These are phyloP conservation scores for Saccharum officinarum DNA, from an alignment of 176 grass and related monocot genomes.

Conservation along the genomic window DNA sequence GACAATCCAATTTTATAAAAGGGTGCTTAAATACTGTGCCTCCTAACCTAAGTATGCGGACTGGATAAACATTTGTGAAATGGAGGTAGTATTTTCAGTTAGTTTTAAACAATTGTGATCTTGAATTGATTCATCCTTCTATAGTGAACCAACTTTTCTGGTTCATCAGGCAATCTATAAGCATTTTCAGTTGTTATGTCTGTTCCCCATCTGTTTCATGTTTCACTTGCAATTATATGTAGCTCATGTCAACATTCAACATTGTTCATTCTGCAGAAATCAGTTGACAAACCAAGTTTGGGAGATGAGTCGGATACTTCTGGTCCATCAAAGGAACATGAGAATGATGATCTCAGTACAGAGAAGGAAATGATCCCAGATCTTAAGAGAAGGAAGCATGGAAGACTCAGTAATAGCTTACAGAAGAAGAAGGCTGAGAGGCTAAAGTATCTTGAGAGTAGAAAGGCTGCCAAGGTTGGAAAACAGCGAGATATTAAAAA, in stretches of 20 bases:
- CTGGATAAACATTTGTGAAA: not conserved
- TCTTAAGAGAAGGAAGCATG: slow-evolving; percentile 30
- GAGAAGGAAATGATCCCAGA: slow-evolving; percentile 11
- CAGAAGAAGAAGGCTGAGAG: slow-evolving; percentile 37
- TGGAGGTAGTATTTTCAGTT: not conserved
- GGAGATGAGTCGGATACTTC: slow-evolving; percentile 26
- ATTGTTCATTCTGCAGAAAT: slow-evolving; percentile 36
- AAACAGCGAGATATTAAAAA: slow-evolving; percentile 33
- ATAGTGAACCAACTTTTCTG: slow-evolving; percentile 7
- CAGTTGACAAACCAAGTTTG: not conserved
- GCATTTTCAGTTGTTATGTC: slow-evolving; percentile 4
- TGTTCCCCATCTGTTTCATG: not conserved
- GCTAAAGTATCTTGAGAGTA: slow-evolving; percentile 11
- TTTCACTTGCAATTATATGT: not conserved
- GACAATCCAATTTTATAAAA: not conserved
- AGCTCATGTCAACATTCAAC: slow-evolving; percentile 12
- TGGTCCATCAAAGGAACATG: slow-evolving; percentile 37
- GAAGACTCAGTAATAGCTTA: slow-evolving; percentile 19
- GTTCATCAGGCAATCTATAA: not conserved
- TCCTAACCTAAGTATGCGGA: not conserved
- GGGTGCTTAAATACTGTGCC: not conserved
- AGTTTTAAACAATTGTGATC: not conserved
- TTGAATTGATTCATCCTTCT: not conserved
- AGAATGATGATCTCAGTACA: slow-evolving; percentile 16
- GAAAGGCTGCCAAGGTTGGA: slow-evolving; percentile 27